Evolutionary conservation across 352 stramenopile species (phyloP).

Genomic region (Globisporangium abappressorium): DNA sequence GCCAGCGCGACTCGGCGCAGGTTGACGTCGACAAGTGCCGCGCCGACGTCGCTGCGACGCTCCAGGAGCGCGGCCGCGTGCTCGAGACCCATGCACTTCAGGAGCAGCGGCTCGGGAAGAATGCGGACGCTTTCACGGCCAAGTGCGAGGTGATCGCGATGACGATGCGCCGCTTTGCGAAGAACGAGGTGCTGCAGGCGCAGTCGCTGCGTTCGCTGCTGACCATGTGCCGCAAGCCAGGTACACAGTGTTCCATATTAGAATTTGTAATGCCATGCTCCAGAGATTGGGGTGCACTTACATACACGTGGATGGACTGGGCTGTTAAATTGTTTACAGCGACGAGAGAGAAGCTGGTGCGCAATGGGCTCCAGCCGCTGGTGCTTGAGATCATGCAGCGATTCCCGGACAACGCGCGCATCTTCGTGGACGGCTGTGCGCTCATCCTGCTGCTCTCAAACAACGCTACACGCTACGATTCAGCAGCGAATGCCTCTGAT

Average conservation of each 20-base stretch:
- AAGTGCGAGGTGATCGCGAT: conserved; percentile 31
- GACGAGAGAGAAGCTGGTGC: conserved; percentile 22
- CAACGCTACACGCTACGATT: not conserved
- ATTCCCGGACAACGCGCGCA: conserved; percentile 17
- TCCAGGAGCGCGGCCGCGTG: conserved; percentile 17
- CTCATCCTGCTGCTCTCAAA: conserved; percentile 20
- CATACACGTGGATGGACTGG: not conserved
- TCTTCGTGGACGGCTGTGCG: conserved; percentile 23
- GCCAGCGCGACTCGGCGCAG: conserved; percentile 11
- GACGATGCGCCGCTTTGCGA: conserved; percentile 22
- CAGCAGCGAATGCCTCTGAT: not conserved
- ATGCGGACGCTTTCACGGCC: conserved; percentile 17
- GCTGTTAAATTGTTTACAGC: not conserved
- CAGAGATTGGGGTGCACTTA: not conserved
- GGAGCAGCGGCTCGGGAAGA: conserved; percentile 4
- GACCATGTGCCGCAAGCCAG: conserved; percentile 12
- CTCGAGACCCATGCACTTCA: conserved; percentile 9
- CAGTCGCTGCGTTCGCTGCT: conserved; percentile 20
- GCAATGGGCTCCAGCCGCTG: conserved; percentile 23
- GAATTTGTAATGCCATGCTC: not conserved
- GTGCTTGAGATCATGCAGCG: conserved; percentile 24
- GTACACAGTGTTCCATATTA: not conserved
- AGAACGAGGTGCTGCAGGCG: conserved; percentile 25
- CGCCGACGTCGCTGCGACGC: not conserved
- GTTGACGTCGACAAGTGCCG: conserved; percentile 19